phyloP scores from a whole-genome alignment of 345 rosid genomes.

The Salix udensis region DNA sequence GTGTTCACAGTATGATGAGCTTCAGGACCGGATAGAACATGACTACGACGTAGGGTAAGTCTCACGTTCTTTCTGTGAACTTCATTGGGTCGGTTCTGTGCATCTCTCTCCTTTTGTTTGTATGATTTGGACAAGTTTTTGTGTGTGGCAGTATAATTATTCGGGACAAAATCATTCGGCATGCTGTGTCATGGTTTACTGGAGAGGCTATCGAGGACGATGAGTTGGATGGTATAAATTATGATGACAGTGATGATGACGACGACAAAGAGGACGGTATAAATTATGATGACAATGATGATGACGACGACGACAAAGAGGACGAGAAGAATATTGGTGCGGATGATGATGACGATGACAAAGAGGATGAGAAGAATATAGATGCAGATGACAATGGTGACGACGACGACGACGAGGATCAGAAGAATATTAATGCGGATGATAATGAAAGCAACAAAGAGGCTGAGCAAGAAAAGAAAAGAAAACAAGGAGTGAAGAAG shows the following conservation, averaged over 20 bases:
- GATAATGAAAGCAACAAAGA: not conserved
- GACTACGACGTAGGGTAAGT: slow-evolving; percentile 19
- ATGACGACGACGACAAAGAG: too few relatives aligned
- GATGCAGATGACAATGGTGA: too few relatives aligned
- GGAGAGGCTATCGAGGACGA: slow-evolving; percentile 22
- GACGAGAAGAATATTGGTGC: not conserved
- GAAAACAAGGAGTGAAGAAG: slow-evolving; percentile 1
- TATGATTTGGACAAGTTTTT: not conserved
- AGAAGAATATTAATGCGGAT: not conserved
- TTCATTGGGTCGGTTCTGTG: not conserved
- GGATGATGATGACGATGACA: not conserved
- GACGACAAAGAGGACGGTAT: too few relatives aligned
- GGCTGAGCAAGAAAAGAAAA: slow-evolving; percentile 1
- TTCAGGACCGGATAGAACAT: slow-evolving; percentile 16
- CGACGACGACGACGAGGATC: not conserved
- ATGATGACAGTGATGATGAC: not conserved
- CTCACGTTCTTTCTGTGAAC: not conserved
- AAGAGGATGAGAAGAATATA: too few relatives aligned
- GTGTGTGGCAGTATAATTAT: slow-evolving; percentile 6
- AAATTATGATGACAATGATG: too few relatives aligned
- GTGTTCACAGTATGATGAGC: slow-evolving; percentile 13
- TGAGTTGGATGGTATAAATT: not conserved
- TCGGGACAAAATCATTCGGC: slow-evolving; percentile 25
- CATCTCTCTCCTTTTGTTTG: not conserved
- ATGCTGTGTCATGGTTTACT: slow-evolving; percentile 27